Evolutionary conservation across 768 basidiomycete species (phyloP).

Genomic region (Lactarius vividus): DNA sequence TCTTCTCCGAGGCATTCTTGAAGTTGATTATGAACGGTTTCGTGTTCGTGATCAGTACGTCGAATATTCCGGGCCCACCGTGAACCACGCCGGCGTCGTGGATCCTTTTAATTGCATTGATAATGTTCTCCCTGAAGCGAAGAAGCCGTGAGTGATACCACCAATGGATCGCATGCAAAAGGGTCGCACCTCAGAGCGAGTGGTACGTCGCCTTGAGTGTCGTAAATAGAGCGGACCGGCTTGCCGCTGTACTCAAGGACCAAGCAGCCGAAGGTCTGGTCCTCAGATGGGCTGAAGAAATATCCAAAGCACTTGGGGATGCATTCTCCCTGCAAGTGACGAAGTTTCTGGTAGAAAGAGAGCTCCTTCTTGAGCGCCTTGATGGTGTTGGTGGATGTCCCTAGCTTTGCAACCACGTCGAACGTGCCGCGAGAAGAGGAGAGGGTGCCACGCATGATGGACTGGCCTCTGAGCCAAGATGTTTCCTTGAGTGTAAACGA

Average conservation of each 20-base stretch:
- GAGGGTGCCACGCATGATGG: conserved; percentile 18
- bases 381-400: not conserved
- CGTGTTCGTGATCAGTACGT: not conserved
- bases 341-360: conserved; percentile 15
- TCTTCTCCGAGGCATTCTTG: conserved; percentile 12
- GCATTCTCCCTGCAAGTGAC: conserved; percentile 10
- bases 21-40: conserved; percentile 21
- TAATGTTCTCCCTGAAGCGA: not conserved
- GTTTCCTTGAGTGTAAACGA: conserved; percentile 10
- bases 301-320: conserved; percentile 20
- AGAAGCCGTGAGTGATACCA: not conserved
- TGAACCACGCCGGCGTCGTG: conserved; percentile 18
- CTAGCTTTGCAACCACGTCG: conserved; percentile 21
- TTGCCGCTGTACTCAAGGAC: conserved; percentile 17
- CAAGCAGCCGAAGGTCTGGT: conserved; percentile 10
- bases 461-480: conserved; percentile 16
- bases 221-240: conserved; percentile 15
- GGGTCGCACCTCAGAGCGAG: conserved; percentile 7
- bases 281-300: conserved; percentile 11
- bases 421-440: conserved; percentile 8
- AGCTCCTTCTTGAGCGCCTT: conserved; percentile 14
- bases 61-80: conserved; percentile 9
- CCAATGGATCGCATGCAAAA: not conserved
- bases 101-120: conserved; percentile 5
- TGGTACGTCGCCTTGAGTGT: conserved; percentile 7